These are phyloP conservation scores for Casuarina equisetifolia DNA, from an alignment of 306 rosid genomes.

Conservation along the genomic window DNA sequence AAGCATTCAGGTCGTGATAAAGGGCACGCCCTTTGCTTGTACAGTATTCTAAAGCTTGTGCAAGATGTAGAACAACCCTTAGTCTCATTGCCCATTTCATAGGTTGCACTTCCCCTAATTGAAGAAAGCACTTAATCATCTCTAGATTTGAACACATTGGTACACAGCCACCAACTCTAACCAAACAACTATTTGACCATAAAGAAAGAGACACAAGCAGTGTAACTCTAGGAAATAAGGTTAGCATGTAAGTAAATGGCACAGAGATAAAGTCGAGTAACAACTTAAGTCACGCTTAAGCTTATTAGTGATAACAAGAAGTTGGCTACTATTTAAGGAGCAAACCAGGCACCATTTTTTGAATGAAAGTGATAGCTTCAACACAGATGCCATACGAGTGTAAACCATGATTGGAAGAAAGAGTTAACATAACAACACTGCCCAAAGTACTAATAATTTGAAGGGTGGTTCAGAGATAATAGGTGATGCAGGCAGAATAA, in stretches of 20 bases:
- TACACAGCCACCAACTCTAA: conserved; percentile 17
- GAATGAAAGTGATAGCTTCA: neutral
- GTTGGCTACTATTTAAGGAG: neutral
- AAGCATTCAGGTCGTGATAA: conserved; percentile 83
- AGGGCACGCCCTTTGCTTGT: conserved; percentile 76
- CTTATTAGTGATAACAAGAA: neutral
- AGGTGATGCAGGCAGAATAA: neutral
- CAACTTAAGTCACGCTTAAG: neutral
- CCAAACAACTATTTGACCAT: conserved; percentile 7
- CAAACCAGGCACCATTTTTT: neutral
- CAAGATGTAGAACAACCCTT: conserved; percentile 84
- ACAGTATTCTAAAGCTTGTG: conserved; percentile 87
- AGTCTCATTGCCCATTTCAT: conserved; percentile 81
- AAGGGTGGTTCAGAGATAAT: neutral
- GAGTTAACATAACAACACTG: neutral
- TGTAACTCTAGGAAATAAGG: neutral
- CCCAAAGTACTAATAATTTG: conserved; percentile 5
- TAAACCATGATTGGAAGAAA: conserved; percentile 1
- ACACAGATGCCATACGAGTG: neutral
- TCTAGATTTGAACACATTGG: neutral
- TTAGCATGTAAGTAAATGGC: neutral
- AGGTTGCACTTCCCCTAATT: conserved; percentile 74
- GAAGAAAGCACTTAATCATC: conserved; percentile 33
- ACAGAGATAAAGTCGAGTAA: neutral
- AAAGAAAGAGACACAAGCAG: neutral